These are phyloP conservation scores for Cladosporium sp. DNA, from an alignment of 2,329 filamentous ascomycete genomes.

Conservation along the genomic window DNA sequence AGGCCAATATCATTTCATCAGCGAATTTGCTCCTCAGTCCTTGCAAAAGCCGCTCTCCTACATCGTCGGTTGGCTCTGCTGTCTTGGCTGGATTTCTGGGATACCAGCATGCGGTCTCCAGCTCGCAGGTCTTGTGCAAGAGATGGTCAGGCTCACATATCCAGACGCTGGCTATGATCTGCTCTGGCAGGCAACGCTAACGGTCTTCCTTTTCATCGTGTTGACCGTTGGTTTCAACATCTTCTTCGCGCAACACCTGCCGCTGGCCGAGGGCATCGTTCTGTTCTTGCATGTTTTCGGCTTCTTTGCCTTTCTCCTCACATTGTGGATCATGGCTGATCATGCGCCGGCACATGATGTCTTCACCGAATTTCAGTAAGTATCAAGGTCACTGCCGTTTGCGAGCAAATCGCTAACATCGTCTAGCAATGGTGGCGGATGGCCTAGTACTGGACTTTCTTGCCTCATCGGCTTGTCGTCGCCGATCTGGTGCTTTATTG, in stretches of 20 bases:
- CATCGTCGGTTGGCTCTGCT: slow-evolving; percentile 40
- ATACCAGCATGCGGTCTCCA: slow-evolving; percentile 29
- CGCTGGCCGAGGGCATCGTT: slow-evolving; percentile 33
- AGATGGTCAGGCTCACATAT: slow-evolving; percentile 28
- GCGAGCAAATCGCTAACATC: not conserved
- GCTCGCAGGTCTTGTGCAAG: slow-evolving; percentile 28
- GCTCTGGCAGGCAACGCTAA: slow-evolving; percentile 28
- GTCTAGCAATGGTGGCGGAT: slow-evolving; percentile 32
- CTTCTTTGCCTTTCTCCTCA: slow-evolving; percentile 41
- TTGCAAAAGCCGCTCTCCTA: slow-evolving; percentile 44
- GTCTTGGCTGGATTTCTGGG: slow-evolving; percentile 31
- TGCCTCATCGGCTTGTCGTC: slow-evolving; percentile 42
- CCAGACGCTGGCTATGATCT: slow-evolving; percentile 23
- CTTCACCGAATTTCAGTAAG: slow-evolving; percentile 35
- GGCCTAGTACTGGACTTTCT: slow-evolving; percentile 38
- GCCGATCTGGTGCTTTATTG: slow-evolving; percentile 34
- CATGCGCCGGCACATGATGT: slow-evolving; percentile 28
- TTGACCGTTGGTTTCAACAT: slow-evolving; percentile 34
- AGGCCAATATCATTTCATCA: slow-evolving; percentile 33
- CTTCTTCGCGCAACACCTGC: slow-evolving; percentile 31
- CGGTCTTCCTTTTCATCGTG: slow-evolving; percentile 34
- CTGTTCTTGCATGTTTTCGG: slow-evolving; percentile 39
- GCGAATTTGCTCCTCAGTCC: slow-evolving; percentile 39
- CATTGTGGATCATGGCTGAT: slow-evolving; percentile 33
- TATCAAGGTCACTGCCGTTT: slow-evolving; percentile 28